These are phyloP conservation scores for Zasmidium angulare DNA, from an alignment of 2,329 filamentous ascomycete species.

Conservation along the genomic window DNA sequence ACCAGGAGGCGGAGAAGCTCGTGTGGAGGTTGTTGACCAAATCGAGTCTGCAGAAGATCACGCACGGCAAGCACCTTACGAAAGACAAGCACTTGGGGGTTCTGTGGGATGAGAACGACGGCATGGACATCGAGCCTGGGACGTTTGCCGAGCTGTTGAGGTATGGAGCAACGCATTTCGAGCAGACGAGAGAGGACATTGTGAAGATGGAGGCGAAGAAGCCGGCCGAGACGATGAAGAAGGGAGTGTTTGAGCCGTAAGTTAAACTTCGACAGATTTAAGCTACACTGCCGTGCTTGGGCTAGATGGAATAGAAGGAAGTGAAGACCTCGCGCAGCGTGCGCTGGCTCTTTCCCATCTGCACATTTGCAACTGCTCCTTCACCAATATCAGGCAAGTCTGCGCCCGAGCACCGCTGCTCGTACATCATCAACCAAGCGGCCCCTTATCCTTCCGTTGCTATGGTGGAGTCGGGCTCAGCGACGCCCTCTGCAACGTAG, in stretches of 20 bases:
- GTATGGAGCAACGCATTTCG: slow-evolving; percentile 33
- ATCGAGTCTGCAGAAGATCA: slow-evolving; percentile 31
- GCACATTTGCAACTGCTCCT: too few species aligned
- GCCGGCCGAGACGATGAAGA: slow-evolving; percentile 7
- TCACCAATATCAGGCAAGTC: too few species aligned
- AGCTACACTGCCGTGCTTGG: too few species aligned
- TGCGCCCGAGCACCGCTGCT: too few species aligned
- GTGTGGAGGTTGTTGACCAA: slow-evolving; percentile 28
- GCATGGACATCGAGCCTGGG: slow-evolving; percentile 27
- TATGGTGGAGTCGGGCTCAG: too few species aligned
- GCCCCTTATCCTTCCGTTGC: too few species aligned
- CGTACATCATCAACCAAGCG: too few species aligned
- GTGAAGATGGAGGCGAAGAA: slow-evolving; percentile 8
- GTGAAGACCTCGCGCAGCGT: too few species aligned
- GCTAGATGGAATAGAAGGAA: too few species aligned
- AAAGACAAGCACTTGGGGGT: slow-evolving; percentile 23
- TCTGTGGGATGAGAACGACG: slow-evolving; percentile 30
- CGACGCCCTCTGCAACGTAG: too few species aligned
- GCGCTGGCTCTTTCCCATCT: too few species aligned
- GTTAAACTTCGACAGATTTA: too few species aligned
- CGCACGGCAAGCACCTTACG: slow-evolving; percentile 32
- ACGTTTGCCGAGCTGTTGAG: slow-evolving; percentile 34
- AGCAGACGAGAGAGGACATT: slow-evolving; percentile 24
- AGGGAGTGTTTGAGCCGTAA: slow-evolving; percentile 13
- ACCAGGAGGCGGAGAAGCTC: slow-evolving; percentile 12